Evolutionary conservation across 75 land plant genomes (phyloP).

Genomic region (Selaginella tamariscina): DNA sequence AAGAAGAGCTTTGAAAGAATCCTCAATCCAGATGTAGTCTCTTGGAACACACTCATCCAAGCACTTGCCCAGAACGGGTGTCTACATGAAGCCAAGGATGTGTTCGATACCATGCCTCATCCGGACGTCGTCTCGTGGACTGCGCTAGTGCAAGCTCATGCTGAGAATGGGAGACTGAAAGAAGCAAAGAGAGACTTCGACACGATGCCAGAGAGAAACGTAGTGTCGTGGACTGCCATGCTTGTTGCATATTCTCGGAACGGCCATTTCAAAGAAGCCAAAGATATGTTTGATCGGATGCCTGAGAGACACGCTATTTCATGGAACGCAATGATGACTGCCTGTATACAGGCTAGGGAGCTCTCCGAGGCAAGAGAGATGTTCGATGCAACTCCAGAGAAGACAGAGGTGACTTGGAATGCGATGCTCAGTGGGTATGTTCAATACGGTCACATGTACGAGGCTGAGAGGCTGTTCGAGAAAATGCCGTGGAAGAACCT

Average conservation of each 20-base stretch:
- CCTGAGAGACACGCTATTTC: neutral
- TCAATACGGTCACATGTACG: neutral
- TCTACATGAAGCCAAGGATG: neutral
- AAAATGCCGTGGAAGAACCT: neutral
- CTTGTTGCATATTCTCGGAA: neutral
- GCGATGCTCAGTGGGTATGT: neutral
- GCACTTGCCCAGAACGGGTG: neutral
- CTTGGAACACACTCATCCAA: neutral
- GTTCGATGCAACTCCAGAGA: neutral
- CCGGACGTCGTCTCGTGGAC: conserved; percentile 2
- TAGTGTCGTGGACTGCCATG: conserved; percentile 1
- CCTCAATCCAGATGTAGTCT: neutral
- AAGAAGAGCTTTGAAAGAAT: neutral
- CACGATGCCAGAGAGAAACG: conserved; percentile 4
- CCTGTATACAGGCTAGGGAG: neutral
- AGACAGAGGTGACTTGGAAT: neutral
- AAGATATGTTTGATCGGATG: neutral
- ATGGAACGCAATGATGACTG: neutral
- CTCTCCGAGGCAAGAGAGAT: neutral
- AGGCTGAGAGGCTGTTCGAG: neutral
- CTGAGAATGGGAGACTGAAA: neutral
- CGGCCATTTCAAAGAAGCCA: neutral
- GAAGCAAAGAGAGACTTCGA: neutral
- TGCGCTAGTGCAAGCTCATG: neutral
- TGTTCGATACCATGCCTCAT: neutral